Evolutionary conservation across 805 yeast genomes (phyloP).

Genomic region (Wilhelminamyces savonicus): DNA sequence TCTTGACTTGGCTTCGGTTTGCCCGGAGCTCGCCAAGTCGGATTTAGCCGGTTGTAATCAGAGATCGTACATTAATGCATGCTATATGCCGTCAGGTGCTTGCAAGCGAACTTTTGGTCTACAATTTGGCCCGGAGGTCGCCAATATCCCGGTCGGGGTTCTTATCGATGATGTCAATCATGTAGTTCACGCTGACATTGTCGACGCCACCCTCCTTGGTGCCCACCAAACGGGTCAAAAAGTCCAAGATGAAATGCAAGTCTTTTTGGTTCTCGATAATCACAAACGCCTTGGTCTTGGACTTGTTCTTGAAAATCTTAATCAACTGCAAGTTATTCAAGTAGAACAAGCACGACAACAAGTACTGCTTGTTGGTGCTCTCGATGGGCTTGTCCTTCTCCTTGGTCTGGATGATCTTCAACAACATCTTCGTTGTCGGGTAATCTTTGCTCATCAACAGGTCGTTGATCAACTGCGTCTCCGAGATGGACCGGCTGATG

Average conservation of each 20-base stretch:
- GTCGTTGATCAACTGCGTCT: slow-evolving; percentile 18
- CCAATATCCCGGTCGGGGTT: slow-evolving; percentile 15
- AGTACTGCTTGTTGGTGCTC: slow-evolving; percentile 36
- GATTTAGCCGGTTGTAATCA: too few species aligned
- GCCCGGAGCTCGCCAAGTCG: too few species aligned
- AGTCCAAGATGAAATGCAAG: slow-evolving; percentile 16
- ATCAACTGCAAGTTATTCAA: slow-evolving; percentile 28
- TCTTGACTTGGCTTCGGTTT: too few species aligned
- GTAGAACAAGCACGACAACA: slow-evolving; percentile 33
- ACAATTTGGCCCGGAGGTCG: too few species aligned
- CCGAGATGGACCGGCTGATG: slow-evolving; percentile 8
- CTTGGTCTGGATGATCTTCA: slow-evolving; percentile 17
- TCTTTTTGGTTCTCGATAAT: slow-evolving; percentile 22
- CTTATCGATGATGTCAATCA: slow-evolving; percentile 31
- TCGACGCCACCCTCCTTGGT: slow-evolving; percentile 4
- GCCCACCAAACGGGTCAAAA: slow-evolving; percentile 14
- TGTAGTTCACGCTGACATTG: slow-evolving; percentile 17
- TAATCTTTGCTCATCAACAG: slow-evolving; percentile 15
- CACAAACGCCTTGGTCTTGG: slow-evolving; percentile 36
- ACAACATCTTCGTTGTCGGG: slow-evolving; percentile 27
- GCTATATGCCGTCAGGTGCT: too few species aligned
- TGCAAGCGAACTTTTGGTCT: too few species aligned
- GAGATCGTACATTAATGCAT: too few species aligned
- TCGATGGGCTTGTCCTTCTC: slow-evolving; percentile 16
- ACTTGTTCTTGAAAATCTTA: slow-evolving; percentile 33